Evolutionary conservation across 23 red algal species (phyloP).

Genomic region (Gracilaria caudata): DNA sequence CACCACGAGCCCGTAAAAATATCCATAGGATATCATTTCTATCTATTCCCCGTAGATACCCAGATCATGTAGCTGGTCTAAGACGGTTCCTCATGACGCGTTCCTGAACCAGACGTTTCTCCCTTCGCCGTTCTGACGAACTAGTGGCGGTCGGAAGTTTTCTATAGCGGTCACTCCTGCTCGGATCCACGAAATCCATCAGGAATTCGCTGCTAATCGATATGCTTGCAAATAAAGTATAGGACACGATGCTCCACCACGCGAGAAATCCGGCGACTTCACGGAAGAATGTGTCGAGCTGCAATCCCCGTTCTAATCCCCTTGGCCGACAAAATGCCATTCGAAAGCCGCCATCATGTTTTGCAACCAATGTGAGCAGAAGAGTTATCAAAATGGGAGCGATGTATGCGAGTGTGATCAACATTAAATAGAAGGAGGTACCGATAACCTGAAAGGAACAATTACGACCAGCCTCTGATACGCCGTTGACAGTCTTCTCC

Average conservation of each 20-base stretch:
- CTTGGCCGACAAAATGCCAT: constrained; percentile 2
- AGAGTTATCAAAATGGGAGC: constrained; percentile 22
- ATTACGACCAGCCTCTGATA: constrained; percentile 5
- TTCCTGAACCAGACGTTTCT: constrained; percentile 52
- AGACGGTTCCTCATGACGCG: constrained; percentile 13
- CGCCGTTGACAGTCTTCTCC: background rate
- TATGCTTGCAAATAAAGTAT: constrained; percentile 18
- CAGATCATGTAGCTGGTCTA: background rate
- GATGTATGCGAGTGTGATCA: constrained; percentile 48
- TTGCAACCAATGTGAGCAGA: constrained; percentile 34
- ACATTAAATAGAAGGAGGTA: constrained; percentile 33
- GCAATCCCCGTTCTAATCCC: background rate
- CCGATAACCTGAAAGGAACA: constrained; percentile 23
- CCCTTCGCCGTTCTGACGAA: constrained; percentile 36
- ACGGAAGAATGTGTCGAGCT: constrained; percentile 8
- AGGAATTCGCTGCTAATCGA: constrained; percentile 33
- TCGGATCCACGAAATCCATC: constrained; percentile 5
- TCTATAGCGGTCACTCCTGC: background rate
- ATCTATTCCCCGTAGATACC: background rate
- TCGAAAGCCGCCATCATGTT: constrained; percentile 45
- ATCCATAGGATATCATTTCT: background rate
- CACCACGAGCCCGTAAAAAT: background rate
- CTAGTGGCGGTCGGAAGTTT: constrained; percentile 15
- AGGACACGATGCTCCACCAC: constrained; percentile 41
- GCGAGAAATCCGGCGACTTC: constrained; percentile 42